Conservation (phyloP, 352 stramenopile genomes). For the Phytopythium oedochilum region DNA sequence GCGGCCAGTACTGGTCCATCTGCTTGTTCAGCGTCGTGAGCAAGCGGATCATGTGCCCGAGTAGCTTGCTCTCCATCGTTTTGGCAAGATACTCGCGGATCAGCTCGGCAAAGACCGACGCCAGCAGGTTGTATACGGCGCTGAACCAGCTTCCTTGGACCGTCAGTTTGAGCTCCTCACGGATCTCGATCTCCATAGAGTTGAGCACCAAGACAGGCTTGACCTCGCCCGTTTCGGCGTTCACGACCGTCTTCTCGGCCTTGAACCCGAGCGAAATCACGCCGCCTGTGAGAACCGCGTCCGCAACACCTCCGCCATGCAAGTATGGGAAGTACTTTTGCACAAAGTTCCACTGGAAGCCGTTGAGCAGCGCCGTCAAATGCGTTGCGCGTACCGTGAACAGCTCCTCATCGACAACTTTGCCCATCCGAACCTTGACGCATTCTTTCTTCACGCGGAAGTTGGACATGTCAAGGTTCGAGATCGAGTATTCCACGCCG, state of each 20-base stretch:
- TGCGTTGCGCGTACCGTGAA: slow-evolving; percentile 75
- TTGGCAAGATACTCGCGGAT: slow-evolving; percentile 84
- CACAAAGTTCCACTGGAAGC: slow-evolving; percentile 83
- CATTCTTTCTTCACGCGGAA: slow-evolving; percentile 83
- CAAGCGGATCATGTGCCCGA: slow-evolving; percentile 81
- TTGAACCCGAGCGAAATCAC: slow-evolving; percentile 82
- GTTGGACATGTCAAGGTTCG: slow-evolving; percentile 75
- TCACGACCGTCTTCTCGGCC: slow-evolving; percentile 62
- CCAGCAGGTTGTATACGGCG: slow-evolving; percentile 79
- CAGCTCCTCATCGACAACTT: slow-evolving; percentile 70
- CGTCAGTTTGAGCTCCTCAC: slow-evolving; percentile 74
- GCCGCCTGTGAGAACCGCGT: slow-evolving; percentile 65
- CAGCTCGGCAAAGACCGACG: slow-evolving; percentile 63
- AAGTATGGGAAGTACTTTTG: slow-evolving; percentile 86
- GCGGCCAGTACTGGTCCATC: slow-evolving; percentile 84
- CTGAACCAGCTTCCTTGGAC: slow-evolving; percentile 87
- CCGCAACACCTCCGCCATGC: slow-evolving; percentile 68
- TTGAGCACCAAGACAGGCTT: slow-evolving; percentile 72
- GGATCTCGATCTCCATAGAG: slow-evolving; percentile 83
- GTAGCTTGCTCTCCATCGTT: slow-evolving; percentile 79
- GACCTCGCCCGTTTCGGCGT: slow-evolving; percentile 54
- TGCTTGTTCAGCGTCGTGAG: slow-evolving; percentile 78
- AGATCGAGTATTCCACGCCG: slow-evolving; percentile 71
- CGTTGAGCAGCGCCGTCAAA: slow-evolving; percentile 72
- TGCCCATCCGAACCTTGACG: slow-evolving; percentile 83